These are phyloP conservation scores for Dothideomycetes sp. DNA, from an alignment of 2,329 filamentous ascomycete genomes.

Conservation along the genomic window DNA sequence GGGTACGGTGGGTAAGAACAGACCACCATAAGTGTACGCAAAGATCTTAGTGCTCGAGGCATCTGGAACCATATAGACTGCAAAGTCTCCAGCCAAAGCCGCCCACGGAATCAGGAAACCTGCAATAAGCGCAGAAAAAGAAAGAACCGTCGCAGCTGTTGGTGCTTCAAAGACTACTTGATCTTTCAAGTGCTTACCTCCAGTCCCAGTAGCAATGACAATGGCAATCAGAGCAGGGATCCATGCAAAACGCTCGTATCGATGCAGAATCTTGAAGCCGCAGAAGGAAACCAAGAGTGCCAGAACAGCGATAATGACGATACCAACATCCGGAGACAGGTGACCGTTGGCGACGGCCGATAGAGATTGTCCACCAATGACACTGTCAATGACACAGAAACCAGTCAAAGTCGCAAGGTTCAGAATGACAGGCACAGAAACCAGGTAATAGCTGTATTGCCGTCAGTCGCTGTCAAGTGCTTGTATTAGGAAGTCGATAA, in stretches of 20 bases:
- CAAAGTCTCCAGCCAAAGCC: constrained; percentile 32
- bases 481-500: neutral
- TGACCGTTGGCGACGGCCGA: constrained; percentile 40
- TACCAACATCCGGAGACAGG: constrained; percentile 48
- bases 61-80: constrained; percentile 34
- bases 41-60: constrained; percentile 31
- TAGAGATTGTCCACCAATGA: constrained; percentile 52
- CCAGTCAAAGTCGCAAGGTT: constrained; percentile 55
- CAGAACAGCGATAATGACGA: constrained; percentile 51
- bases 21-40: constrained; percentile 30
- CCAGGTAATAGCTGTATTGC: constrained; percentile 38
- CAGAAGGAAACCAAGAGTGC: constrained; percentile 54
- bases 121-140: constrained; percentile 52
- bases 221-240: constrained; percentile 34
- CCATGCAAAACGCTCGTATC: constrained; percentile 36
- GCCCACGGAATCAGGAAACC: constrained; percentile 52
- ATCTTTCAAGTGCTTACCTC: constrained; percentile 31
- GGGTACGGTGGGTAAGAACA: constrained; percentile 27
- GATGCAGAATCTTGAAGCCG: constrained; percentile 39
- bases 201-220: constrained; percentile 33
- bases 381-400: constrained; percentile 54
- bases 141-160: constrained; percentile 31
- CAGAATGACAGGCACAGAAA: constrained; percentile 51
- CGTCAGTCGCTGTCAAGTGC: neutral
- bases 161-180: constrained; percentile 38